Conservation (phyloP, 441 rosid species). For the Populus trichocarpa region DNA sequence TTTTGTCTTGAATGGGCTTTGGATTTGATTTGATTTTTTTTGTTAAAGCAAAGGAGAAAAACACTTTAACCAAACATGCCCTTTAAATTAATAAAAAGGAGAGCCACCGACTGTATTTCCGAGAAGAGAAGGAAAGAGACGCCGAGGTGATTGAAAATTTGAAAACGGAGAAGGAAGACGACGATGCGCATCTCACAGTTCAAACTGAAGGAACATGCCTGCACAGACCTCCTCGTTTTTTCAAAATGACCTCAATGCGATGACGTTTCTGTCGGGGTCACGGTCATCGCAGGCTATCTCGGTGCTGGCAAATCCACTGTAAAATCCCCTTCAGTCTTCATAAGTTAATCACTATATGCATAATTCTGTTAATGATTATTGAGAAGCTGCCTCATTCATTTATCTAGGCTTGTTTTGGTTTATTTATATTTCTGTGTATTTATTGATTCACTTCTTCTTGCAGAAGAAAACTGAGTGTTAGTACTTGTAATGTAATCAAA, state of each 20-base stretch:
- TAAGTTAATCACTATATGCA: background rate
- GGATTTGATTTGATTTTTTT: too few relatives aligned
- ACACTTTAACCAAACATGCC: background rate
- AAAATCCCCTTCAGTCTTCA: constrained; percentile 5
- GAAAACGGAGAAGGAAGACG: constrained; percentile 65
- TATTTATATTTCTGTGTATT: background rate
- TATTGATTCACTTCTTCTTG: background rate
- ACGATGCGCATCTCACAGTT: constrained; percentile 63
- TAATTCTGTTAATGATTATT: background rate
- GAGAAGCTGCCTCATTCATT: background rate
- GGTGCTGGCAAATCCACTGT: constrained; percentile 98
- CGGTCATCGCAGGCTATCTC: constrained; percentile 89
- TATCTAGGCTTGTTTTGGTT: background rate
- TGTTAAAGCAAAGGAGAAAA: too few relatives aligned
- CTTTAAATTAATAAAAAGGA: background rate
- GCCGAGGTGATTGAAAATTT: background rate
- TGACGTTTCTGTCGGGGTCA: constrained; percentile 60
- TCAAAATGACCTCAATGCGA: constrained; percentile 20
- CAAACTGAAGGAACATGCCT: constrained; percentile 29
- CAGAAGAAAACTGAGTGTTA: background rate
- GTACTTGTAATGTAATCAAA: background rate
- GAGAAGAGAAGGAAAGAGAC: background rate
- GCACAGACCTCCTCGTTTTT: background rate
- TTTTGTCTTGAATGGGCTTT: too few relatives aligned
- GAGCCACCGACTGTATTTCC: too few relatives aligned